Evolutionary conservation across 2,329 filamentous ascomycete species (phyloP).

Genomic region (Teratosphaeria pseudoeucalypti): DNA sequence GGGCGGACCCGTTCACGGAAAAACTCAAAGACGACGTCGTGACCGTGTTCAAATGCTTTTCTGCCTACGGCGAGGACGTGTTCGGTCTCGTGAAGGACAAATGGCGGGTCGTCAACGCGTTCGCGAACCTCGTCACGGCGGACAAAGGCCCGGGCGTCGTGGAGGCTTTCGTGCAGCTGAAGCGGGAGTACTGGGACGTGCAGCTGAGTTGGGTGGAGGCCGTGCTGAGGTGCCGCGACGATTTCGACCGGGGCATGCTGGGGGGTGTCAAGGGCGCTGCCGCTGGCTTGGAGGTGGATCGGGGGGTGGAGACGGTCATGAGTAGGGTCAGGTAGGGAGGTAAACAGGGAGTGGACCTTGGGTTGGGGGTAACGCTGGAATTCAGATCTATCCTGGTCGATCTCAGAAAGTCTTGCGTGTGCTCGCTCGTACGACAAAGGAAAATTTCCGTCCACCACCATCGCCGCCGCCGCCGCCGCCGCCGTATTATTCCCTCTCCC

Average conservation of each 20-base stretch:
- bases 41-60: constrained; percentile 83
- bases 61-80: constrained; percentile 48
- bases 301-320: constrained; percentile 89
- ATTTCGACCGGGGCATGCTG: constrained; percentile 86
- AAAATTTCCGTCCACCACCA: too few relatives aligned
- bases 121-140: constrained; percentile 65
- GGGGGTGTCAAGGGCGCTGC: constrained; percentile 79
- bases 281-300: constrained; percentile 71
- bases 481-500: too few relatives aligned
- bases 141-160: constrained; percentile 64
- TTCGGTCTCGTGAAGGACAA: constrained; percentile 72
- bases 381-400: too few relatives aligned
- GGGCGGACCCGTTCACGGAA: constrained; percentile 76
- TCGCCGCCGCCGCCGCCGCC: too few relatives aligned
- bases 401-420: too few relatives aligned
- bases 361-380: too few relatives aligned
- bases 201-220: constrained; percentile 94
- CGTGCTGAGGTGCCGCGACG: constrained; percentile 74
- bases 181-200: constrained; percentile 82
- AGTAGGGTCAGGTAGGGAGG: constrained; percentile 50
- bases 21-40: constrained; percentile 91
- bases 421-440: too few relatives aligned
- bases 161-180: constrained; percentile 73
- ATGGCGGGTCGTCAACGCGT: constrained; percentile 82
- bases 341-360: background rate